Conservation (phyloP, 345 rosid species). For the Boechera retrofracta region DNA sequence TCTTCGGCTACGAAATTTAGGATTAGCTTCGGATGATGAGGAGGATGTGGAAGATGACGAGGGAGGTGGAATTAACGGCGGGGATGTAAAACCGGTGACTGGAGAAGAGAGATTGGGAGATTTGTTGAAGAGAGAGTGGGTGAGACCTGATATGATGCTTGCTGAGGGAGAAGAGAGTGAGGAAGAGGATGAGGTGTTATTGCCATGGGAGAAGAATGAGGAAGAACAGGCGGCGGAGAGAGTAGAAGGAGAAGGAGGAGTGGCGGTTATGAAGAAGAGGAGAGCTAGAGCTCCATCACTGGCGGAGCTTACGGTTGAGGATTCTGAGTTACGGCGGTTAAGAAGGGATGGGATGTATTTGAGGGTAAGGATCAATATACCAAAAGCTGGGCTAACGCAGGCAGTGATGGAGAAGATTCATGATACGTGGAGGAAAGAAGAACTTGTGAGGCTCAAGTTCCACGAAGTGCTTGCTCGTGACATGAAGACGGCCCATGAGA, state of each 20-base stretch:
- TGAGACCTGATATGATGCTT: constrained; percentile 75
- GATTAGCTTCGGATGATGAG: constrained; percentile 72
- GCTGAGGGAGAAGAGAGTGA: constrained; percentile 52
- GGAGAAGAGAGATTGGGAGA: constrained; percentile 90
- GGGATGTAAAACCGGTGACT: constrained; percentile 48
- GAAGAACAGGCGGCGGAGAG: constrained; percentile 50
- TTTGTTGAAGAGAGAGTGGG: constrained; percentile 83
- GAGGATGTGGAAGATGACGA: constrained; percentile 54
- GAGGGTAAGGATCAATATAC: constrained; percentile 82
- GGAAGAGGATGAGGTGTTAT: constrained; percentile 49
- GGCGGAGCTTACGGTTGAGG: constrained; percentile 95
- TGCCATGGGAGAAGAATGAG: constrained; percentile 71
- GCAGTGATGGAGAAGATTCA: constrained; percentile 85
- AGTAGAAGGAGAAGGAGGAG: constrained; percentile 41
- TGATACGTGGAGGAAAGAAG: constrained; percentile 94
- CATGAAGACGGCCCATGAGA: constrained; percentile 95
- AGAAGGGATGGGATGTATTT: constrained; percentile 77
- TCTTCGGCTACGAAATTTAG: constrained; percentile 80
- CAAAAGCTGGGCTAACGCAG: constrained; percentile 90
- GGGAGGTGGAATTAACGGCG: constrained; percentile 34
- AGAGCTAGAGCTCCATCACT: constrained; percentile 70
- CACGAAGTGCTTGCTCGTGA: constrained; percentile 89
- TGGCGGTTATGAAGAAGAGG: constrained; percentile 52
- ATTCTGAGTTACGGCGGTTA: constrained; percentile 80
- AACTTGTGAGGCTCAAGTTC: constrained; percentile 91